These are phyloP conservation scores for Venustampulla echinocandica DNA, from an alignment of 495 filamentous ascomycete genomes.

Conservation along the genomic window DNA sequence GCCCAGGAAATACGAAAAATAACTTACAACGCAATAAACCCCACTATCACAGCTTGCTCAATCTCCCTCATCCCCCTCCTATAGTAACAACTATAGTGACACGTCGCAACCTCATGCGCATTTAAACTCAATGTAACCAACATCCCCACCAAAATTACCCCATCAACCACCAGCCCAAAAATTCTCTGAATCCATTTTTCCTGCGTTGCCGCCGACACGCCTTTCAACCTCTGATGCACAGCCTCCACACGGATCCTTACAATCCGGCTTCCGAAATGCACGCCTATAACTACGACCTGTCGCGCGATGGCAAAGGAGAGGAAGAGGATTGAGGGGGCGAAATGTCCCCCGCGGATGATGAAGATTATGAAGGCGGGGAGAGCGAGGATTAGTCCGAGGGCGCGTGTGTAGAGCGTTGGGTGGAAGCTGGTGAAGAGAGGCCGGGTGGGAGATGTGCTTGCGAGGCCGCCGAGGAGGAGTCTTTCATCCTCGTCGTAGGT, in stretches of 20 bases:
- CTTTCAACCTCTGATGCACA: conserved; percentile 13
- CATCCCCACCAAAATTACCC: conserved; percentile 11
- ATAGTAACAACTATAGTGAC: too few species aligned
- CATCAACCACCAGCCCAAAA: conserved; percentile 1
- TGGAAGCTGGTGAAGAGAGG: conserved; percentile 10
- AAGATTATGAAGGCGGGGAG: conserved; percentile 15
- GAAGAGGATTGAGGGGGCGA: conserved; percentile 3
- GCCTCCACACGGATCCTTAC: conserved; percentile 9
- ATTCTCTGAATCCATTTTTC: conserved; percentile 13
- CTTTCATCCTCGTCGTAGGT: conserved; percentile 3
- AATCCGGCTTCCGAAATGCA: conserved; percentile 12
- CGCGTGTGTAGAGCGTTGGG: conserved; percentile 7
- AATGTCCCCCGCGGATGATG: conserved; percentile 5
- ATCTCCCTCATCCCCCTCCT: not conserved
- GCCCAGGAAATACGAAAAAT: not conserved
- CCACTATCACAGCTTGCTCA: conserved; percentile 10
- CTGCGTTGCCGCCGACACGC: conserved; percentile 5
- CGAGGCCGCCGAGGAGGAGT: conserved; percentile 6
- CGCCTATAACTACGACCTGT: conserved; percentile 5
- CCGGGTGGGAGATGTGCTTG: conserved; percentile 6
- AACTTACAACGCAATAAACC: conserved; percentile 15
- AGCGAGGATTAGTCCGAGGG: conserved; percentile 5
- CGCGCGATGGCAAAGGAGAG: conserved; percentile 16
- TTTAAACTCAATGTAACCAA: conserved; percentile 4
- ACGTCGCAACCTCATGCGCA: conserved; percentile 2